Conservation (phyloP, 1,284 basidiomycete species). For the Microbotryum silenes-acaulis region DNA sequence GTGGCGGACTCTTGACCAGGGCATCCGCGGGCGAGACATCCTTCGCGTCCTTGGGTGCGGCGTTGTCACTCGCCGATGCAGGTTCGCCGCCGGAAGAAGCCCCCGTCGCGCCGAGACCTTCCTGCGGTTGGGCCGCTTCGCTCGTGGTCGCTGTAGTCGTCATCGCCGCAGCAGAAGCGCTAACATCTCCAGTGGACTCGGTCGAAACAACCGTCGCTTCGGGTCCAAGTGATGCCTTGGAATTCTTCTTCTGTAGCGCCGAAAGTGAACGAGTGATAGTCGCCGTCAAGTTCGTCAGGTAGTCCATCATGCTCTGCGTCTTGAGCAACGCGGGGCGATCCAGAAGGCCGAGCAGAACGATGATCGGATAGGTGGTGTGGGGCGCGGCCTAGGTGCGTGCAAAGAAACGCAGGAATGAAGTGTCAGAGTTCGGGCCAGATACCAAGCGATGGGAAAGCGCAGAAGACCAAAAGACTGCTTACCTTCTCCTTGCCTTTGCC, state of each 20-base stretch:
- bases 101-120: conserved; percentile 25
- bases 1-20: conserved; percentile 55
- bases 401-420: neutral
- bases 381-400: conserved; percentile 12
- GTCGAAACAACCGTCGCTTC: conserved; percentile 1
- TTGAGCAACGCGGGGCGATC: conserved; percentile 75
- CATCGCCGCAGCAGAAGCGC: conserved; percentile 8
- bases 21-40: conserved; percentile 20
- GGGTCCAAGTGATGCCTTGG: conserved; percentile 31
- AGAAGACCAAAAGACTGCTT: conserved; percentile 11
- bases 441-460: too few relatives aligned
- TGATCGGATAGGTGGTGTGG: conserved; percentile 53
- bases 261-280: conserved; percentile 74
- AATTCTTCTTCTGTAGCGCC: conserved; percentile 37
- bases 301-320: conserved; percentile 83
- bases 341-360: conserved; percentile 72
- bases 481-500: conserved; percentile 82
- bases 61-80: neutral
- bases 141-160: neutral
- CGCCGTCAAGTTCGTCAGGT: conserved; percentile 73
- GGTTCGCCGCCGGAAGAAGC: neutral
- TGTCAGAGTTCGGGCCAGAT: conserved; percentile 48
- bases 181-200: neutral
- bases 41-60: conserved; percentile 2
- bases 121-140: conserved; percentile 20